These are phyloP conservation scores for Gossypium mustelinum DNA, from an alignment of 345 rosid genomes.

Conservation along the genomic window DNA sequence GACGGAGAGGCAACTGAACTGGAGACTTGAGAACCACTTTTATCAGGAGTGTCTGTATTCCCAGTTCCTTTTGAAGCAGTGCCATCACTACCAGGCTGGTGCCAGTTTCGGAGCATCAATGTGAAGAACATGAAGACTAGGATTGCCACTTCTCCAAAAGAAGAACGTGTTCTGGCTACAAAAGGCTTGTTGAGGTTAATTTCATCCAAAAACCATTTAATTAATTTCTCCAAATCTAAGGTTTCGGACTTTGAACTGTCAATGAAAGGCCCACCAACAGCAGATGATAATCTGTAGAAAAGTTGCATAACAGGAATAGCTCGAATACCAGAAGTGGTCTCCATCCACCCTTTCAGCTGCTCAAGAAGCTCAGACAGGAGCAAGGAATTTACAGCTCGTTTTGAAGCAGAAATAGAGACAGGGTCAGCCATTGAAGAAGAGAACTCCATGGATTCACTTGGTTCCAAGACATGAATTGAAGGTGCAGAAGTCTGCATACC, in stretches of 20 bases:
- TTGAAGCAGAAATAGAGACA: constrained; percentile 90
- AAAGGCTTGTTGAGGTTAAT: constrained; percentile 71
- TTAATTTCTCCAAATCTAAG: constrained; percentile 77
- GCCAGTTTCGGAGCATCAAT: constrained; percentile 99
- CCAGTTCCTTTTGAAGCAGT: constrained; percentile 47
- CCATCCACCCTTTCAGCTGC: constrained; percentile 97
- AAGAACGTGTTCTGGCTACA: constrained; percentile 55
- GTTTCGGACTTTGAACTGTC: constrained; percentile 85
- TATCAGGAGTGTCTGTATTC: constrained; percentile 56
- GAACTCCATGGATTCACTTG: constrained; percentile 76
- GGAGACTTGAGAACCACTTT: constrained; percentile 44
- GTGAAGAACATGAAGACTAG: constrained; percentile 98
- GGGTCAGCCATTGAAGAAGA: constrained; percentile 66
- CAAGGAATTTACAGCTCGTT: constrained; percentile 84
- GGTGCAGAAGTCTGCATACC: constrained; percentile 62
- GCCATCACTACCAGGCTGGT: constrained; percentile 85
- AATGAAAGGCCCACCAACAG: constrained; percentile 91
- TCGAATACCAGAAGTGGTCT: constrained; percentile 67
- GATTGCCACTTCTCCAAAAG: constrained; percentile 85
- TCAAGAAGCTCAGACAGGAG: constrained; percentile 88
- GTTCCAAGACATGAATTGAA: constrained; percentile 90
- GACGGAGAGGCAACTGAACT: constrained; percentile 49
- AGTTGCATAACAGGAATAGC: constrained; percentile 96
- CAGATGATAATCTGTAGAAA: constrained; percentile 91
- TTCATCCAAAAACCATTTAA: constrained; percentile 85